These are phyloP conservation scores for Fraxinus latifolia DNA, from an alignment of 305 asterid species.

Conservation along the genomic window DNA sequence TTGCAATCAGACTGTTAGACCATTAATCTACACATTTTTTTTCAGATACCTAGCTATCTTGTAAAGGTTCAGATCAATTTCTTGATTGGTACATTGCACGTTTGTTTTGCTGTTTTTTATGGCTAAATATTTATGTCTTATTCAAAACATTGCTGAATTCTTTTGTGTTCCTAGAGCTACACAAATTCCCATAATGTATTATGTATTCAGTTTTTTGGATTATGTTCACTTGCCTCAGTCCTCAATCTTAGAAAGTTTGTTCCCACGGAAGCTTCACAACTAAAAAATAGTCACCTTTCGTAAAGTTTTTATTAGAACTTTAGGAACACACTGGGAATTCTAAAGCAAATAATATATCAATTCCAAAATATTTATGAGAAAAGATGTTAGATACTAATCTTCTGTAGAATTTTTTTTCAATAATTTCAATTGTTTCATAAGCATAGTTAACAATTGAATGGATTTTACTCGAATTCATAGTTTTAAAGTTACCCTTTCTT, in stretches of 20 bases:
- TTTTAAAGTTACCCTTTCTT: not conserved
- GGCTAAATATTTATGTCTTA: not conserved
- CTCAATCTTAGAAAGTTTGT: not conserved
- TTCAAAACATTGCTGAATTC: not conserved
- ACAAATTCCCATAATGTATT: not conserved
- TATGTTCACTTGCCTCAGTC: not conserved
- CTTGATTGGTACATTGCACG: not conserved
- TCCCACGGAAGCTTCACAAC: not conserved
- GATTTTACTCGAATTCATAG: not conserved
- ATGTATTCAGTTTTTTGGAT: not conserved
- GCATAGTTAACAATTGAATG: not conserved
- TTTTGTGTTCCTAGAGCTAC: not conserved
- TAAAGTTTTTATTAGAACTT: not conserved
- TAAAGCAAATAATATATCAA: not conserved
- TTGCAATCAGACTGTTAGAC: not conserved
- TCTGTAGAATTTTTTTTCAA: not conserved
- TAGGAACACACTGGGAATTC: not conserved
- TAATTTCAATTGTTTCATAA: not conserved
- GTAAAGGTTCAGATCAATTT: not conserved
- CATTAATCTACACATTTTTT: not conserved
- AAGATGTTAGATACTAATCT: not conserved
- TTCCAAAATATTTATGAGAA: not conserved
- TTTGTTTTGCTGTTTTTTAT: not conserved
- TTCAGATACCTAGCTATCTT: not conserved
- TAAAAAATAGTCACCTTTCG: not conserved